A percentile compares a stretch with the other conserved stretches of the same genome.
Evolutionary conservation across 805 yeast genomes (phyloP).

Genomic region (Yarrowia sp.): DNA sequence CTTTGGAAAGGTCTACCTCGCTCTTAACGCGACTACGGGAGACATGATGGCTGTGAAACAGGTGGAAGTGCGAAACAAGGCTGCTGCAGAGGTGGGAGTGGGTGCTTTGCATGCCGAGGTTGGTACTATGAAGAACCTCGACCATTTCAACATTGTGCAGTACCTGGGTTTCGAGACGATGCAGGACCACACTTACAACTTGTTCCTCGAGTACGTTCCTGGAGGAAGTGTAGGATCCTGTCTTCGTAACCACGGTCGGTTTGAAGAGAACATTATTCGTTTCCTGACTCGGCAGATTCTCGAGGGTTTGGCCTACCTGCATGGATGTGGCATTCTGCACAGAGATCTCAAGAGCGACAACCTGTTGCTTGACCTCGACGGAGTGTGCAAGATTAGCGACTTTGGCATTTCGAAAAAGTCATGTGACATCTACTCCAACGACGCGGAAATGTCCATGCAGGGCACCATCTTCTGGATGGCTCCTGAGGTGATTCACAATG

Average conservation of each 20-base stretch:
- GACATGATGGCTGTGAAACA: conserved; percentile 99
- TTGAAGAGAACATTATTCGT: conserved; percentile 77
- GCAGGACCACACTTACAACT: conserved; percentile 72
- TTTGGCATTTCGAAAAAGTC: conserved; percentile 93
- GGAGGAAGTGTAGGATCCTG: conserved; percentile 96
- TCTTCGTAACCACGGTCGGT: conserved; percentile 79
- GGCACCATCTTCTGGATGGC: conserved; percentile 99
- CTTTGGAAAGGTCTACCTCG: conserved; percentile 91
- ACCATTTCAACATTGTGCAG: conserved; percentile 93
- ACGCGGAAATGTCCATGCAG: conserved; percentile 97
- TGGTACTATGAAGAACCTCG: conserved; percentile 89
- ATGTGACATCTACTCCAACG: conserved; percentile 83
- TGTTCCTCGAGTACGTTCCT: conserved; percentile 94
- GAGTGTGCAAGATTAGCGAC: conserved; percentile 93
- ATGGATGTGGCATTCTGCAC: conserved; percentile 84
- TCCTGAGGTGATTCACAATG: conserved; percentile 94
- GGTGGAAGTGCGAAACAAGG: conserved; percentile 66
- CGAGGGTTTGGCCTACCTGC: conserved; percentile 85
- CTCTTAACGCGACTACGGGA: conserved; percentile 93
- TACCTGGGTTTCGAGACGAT: conserved; percentile 89
- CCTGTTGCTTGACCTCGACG: conserved; percentile 84
- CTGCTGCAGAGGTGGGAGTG: conserved; percentile 61
- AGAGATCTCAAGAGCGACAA: conserved; percentile 96
- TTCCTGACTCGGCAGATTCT: conserved; percentile 81
- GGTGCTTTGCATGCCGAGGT: conserved; percentile 90